Conservation (phyloP, 352 stramenopile genomes). For the Phytopythium cucurbitacearum region DNA sequence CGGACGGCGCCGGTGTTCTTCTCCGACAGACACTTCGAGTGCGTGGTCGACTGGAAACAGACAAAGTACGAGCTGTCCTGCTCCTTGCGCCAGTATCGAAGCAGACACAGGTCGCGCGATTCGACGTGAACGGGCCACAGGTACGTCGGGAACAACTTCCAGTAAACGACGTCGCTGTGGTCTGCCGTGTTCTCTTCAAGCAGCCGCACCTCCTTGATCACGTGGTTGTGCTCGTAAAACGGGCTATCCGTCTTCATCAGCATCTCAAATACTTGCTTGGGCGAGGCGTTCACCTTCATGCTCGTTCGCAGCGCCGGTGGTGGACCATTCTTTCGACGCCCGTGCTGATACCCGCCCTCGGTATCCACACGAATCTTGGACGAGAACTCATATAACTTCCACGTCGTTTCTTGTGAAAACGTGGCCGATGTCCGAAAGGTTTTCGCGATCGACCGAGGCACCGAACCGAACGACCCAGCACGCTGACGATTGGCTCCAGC, state of each 20-base stretch:
- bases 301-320: slow-evolving; percentile 69
- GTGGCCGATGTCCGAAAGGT: slow-evolving; percentile 72
- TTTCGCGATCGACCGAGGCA: slow-evolving; percentile 76
- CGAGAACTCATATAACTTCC: slow-evolving; percentile 73
- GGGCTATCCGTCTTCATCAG: slow-evolving; percentile 63
- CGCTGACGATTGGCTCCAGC: slow-evolving; percentile 18
- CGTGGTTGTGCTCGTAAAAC: slow-evolving; percentile 74
- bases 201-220: slow-evolving; percentile 61
- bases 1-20: slow-evolving; percentile 30
- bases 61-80: slow-evolving; percentile 80
- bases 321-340: slow-evolving; percentile 18
- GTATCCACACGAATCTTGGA: slow-evolving; percentile 70
- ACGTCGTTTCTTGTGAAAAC: slow-evolving; percentile 73
- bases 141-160: slow-evolving; percentile 60
- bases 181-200: slow-evolving; percentile 61
- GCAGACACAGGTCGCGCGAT: slow-evolving; percentile 65
- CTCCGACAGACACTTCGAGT: slow-evolving; percentile 37
- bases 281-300: slow-evolving; percentile 60
- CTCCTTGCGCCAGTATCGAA: slow-evolving; percentile 83
- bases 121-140: slow-evolving; percentile 70
- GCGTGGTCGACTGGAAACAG: slow-evolving; percentile 82
- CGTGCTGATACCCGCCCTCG: slow-evolving; percentile 43
- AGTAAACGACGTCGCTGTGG: slow-evolving; percentile 80
- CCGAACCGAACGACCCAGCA: slow-evolving; percentile 61
- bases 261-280: slow-evolving; percentile 72